Conservation (phyloP, 768 basidiomycete genomes). For the Flagelloscypha sp. region DNA sequence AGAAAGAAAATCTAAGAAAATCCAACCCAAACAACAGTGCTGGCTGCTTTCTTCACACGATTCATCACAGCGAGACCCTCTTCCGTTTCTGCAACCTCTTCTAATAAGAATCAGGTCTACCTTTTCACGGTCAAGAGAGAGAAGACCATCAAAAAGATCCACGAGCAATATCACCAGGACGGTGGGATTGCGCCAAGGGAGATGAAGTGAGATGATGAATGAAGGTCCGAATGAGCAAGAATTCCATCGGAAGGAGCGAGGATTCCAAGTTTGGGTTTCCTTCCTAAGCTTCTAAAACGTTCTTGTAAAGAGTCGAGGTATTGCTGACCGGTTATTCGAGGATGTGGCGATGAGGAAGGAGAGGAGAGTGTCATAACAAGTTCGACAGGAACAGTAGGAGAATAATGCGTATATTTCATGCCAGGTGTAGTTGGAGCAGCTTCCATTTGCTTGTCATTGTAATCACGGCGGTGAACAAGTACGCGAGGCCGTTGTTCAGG, state of each 20-base stretch:
- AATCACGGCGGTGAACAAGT: constrained; percentile 77
- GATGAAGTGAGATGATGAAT: too few species aligned
- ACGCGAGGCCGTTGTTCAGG: constrained; percentile 40
- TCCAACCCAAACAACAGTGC: constrained; percentile 33
- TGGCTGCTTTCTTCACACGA: constrained; percentile 82
- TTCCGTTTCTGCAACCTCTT: constrained; percentile 70
- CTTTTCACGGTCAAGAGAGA: constrained; percentile 67
- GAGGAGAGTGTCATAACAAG: constrained; percentile 51
- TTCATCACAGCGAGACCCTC: constrained; percentile 96
- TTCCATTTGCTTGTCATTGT: constrained; percentile 59
- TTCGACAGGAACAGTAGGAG: constrained; percentile 80
- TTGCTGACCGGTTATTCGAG: too few species aligned
- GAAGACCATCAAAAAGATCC: constrained; percentile 82
- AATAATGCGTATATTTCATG: constrained; percentile 98
- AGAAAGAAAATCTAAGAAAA: constrained; percentile 7
- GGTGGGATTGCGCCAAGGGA: constrained; percentile 26
- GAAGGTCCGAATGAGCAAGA: constrained; percentile 16
- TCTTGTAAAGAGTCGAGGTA: too few species aligned
- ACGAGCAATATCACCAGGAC: too few species aligned
- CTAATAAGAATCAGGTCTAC: constrained; percentile 80
- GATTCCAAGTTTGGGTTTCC: constrained; percentile 60
- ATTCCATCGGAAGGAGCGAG: constrained; percentile 52
- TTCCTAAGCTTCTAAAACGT: too few species aligned
- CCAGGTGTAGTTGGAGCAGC: constrained; percentile 88
- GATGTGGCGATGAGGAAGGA: constrained; percentile 32